Evolutionary conservation across 345 rosid species (phyloP).

Genomic region (Nasturtium officinale): DNA sequence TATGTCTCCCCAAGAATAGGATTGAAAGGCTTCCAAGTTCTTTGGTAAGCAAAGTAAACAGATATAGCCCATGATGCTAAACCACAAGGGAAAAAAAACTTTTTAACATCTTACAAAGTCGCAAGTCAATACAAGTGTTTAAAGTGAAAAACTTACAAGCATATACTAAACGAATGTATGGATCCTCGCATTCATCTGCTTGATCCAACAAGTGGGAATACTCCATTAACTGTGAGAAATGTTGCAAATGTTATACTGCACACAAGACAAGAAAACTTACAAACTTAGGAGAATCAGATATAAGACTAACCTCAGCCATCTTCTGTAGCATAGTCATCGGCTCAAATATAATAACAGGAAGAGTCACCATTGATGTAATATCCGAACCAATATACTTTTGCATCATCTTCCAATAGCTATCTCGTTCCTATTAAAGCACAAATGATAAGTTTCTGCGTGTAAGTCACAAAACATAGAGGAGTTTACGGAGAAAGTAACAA

Average conservation of each 20-base stretch:
- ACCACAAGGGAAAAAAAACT: neutral
- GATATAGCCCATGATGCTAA: conserved; percentile 91
- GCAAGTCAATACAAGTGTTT: conserved; percentile 15
- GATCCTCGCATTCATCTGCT: conserved; percentile 94
- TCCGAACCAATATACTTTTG: conserved; percentile 88
- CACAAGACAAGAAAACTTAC: conserved; percentile 5
- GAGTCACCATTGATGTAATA: conserved; percentile 92
- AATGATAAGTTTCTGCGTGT: neutral
- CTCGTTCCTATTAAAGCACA: conserved; percentile 61
- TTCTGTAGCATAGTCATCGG: conserved; percentile 96
- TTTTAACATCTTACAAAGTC: neutral
- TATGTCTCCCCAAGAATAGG: conserved; percentile 98
- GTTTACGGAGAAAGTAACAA: neutral
- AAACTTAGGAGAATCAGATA: neutral
- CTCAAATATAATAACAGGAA: conserved; percentile 88
- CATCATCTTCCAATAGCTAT: conserved; percentile 95
- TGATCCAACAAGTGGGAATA: conserved; percentile 76
- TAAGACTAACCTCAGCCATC: conserved; percentile 80
- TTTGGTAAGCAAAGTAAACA: conserved; percentile 76
- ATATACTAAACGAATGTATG: conserved; percentile 82
- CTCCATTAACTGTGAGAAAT: conserved; percentile 74
- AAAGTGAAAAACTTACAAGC: conserved; percentile 52
- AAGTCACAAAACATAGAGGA: neutral
- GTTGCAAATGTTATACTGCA: conserved; percentile 5
- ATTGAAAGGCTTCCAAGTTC: conserved; percentile 97